Evolutionary conservation across 2,329 filamentous ascomycete genomes (phyloP).

Genomic region (Xenosphaeropsis pyriputrescens): DNA sequence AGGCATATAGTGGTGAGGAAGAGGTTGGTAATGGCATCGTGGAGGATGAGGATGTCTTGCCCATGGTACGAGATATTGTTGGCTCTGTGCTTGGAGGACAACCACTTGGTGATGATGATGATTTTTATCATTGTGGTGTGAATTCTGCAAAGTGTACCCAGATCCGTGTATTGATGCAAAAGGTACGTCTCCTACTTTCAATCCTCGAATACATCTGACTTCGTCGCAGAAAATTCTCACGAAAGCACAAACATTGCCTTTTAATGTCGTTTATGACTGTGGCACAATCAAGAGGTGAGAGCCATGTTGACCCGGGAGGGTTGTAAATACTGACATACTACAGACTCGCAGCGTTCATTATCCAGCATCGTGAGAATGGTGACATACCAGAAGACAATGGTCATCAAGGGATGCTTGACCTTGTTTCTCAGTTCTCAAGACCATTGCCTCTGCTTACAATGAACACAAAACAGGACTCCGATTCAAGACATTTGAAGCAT

Average conservation of each 20-base stretch:
- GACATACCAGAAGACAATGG: constrained; percentile 6
- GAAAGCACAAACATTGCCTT: constrained; percentile 22
- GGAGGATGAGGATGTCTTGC: constrained; percentile 20
- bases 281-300: constrained; percentile 28
- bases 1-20: constrained; percentile 23
- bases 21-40: constrained; percentile 6
- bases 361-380: constrained; percentile 21
- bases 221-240: no score
- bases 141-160: constrained; percentile 28
- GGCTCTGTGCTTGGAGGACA: constrained; percentile 15
- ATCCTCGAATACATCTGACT: no score
- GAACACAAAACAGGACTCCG: no score
- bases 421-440: constrained; percentile 16
- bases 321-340: background rate
- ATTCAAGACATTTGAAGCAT: background rate
- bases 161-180: constrained; percentile 21
- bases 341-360: constrained; percentile 3
- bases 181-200: no score
- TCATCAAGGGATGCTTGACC: constrained; percentile 22
- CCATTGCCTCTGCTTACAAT: no score
- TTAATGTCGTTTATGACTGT: constrained; percentile 45
- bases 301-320: background rate
- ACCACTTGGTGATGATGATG: constrained; percentile 20
- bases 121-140: constrained; percentile 42
- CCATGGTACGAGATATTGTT: constrained; percentile 19